Conservation (phyloP, 176 grass and related monocot species). For the Bonia amplexicaulis region DNA sequence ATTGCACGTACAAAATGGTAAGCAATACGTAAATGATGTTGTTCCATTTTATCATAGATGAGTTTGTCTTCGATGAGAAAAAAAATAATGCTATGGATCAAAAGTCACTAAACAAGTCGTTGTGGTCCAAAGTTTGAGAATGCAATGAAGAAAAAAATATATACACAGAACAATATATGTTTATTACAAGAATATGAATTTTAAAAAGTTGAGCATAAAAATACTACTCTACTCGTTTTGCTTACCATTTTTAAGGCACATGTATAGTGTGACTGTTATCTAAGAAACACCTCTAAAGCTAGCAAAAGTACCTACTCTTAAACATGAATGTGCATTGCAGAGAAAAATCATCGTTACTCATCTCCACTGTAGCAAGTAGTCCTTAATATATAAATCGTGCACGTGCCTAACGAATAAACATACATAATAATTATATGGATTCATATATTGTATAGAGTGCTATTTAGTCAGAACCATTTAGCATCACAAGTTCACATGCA, state of each 20-base stretch:
- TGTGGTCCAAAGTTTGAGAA: neutral
- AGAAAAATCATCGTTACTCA: neutral
- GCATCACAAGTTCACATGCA: neutral
- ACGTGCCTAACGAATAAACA: neutral
- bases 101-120: neutral
- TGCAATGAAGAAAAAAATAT: neutral
- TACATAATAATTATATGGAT: neutral
- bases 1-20: neutral
- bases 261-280: neutral
- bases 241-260: neutral
- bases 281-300: neutral
- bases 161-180: neutral
- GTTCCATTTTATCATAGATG: neutral
- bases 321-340: neutral
- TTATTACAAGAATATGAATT: neutral
- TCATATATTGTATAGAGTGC: rapidly evolving
- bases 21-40: neutral
- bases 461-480: neutral
- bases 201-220: neutral
- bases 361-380: neutral
- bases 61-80: neutral
- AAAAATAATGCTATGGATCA: neutral
- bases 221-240: neutral
- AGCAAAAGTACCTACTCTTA: neutral
- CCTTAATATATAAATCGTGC: neutral